Conservation (phyloP, 192 early-diverging fungal species). For the Kickxella alabastrina region DNA sequence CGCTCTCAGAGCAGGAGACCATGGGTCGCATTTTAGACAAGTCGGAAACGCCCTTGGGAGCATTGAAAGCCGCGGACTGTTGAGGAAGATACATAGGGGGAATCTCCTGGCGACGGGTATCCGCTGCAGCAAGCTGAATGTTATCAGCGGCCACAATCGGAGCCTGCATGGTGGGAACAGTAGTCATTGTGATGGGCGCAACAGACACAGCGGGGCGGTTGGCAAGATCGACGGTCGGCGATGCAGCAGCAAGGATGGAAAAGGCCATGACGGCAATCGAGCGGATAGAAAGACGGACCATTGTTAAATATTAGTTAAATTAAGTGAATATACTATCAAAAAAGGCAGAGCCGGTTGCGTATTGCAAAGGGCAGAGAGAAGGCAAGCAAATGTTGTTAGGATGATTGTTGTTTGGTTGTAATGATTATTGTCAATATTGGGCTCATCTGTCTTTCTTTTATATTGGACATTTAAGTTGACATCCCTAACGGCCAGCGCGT, state of each 20-base stretch:
- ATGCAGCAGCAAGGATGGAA: conserved; percentile 37
- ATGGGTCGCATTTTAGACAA: conserved; percentile 8
- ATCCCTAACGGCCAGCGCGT: too few relatives aligned
- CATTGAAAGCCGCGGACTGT: neutral
- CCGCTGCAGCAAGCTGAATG: neutral
- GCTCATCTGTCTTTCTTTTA: too few relatives aligned
- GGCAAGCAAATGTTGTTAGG: too few relatives aligned
- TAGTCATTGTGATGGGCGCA: conserved; percentile 6
- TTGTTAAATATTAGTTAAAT: conserved; percentile 4
- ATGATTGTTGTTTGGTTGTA: neutral
- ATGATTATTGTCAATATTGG: too few relatives aligned
- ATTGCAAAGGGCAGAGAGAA: too few relatives aligned
- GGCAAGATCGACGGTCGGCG: conserved; percentile 16
- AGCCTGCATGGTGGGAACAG: conserved; percentile 8
- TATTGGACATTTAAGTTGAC: too few relatives aligned
- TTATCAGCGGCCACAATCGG: neutral
- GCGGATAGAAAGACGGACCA: conserved; percentile 42
- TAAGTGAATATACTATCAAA: neutral
- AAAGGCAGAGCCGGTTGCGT: too few relatives aligned
- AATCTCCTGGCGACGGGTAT: conserved; percentile 10
- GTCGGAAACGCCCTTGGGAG: conserved; percentile 7
- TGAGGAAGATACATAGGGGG: conserved; percentile 17
- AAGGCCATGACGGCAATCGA: conserved; percentile 45
- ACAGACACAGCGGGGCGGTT: conserved; percentile 10
- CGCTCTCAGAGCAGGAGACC: conserved; percentile 40